phyloP scores from a whole-genome alignment of 2,329 filamentous ascomycete genomes.

The Phaeosphaeria sp. region DNA sequence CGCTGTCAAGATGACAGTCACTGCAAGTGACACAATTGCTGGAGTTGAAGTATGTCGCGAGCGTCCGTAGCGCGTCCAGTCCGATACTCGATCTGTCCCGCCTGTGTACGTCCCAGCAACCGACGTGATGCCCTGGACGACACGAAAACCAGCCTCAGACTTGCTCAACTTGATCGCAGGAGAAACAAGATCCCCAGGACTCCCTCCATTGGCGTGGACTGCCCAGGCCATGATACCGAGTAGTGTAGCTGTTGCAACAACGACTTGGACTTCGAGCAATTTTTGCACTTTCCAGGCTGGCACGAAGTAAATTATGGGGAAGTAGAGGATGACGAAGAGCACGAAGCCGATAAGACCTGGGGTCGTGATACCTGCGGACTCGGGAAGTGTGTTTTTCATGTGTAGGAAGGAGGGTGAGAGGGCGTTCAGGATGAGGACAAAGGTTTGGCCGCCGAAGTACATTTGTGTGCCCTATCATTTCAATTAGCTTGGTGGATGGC shows the following conservation, averaged over 20 bases:
- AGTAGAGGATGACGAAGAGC: conserved; percentile 18
- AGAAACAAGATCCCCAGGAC: conserved; percentile 15
- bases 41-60: conserved; percentile 13
- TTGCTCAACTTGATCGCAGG: conserved; percentile 15
- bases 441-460: conserved; percentile 27
- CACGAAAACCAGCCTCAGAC: conserved; percentile 16
- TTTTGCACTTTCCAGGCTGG: conserved; percentile 19
- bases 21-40: conserved; percentile 9
- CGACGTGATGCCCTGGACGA: conserved; percentile 11
- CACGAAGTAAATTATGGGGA: conserved; percentile 23
- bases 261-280: conserved; percentile 16
- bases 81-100: conserved; percentile 15
- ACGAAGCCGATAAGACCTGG: conserved; percentile 20
- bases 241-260: conserved; percentile 10
- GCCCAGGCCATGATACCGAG: conserved; percentile 19
- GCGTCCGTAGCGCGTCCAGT: conserved; percentile 19
- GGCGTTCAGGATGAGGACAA: conserved; percentile 20
- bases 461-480: conserved; percentile 18
- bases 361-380: conserved; percentile 15
- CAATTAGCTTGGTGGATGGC: background rate
- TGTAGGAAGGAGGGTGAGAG: conserved; percentile 22
- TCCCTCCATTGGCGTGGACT: conserved; percentile 13
- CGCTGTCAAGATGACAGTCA: conserved; percentile 19
- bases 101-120: conserved; percentile 19
- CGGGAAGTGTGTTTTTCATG: conserved; percentile 27